A percentile compares a stretch with the other conserved stretches of the same genome.
These are phyloP conservation scores for Babesia bovis DNA, from an alignment of 169 alveolate species.

Conservation along the genomic window DNA sequence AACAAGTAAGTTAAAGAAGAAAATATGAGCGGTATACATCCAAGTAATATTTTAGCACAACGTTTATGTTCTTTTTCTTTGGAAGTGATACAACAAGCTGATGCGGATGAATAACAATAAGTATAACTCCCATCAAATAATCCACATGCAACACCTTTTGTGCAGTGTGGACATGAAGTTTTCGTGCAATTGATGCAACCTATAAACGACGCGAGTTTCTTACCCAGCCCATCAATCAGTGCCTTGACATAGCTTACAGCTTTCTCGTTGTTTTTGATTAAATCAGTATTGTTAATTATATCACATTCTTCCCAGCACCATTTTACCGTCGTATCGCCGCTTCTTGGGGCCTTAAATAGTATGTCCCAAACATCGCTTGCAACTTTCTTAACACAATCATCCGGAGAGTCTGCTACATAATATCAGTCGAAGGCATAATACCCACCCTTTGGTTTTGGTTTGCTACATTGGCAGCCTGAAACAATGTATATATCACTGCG, in stretches of 20 bases:
- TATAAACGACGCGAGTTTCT: not conserved
- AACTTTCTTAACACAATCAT: not conserved
- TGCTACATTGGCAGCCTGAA: not conserved
- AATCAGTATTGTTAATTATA: not conserved
- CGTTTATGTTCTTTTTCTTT: not conserved
- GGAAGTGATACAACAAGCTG: not conserved
- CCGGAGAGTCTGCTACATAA: too few relatives aligned
- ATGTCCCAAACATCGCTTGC: not conserved
- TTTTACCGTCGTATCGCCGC: not conserved
- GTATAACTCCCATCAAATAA: not conserved
- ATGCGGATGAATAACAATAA: not conserved
- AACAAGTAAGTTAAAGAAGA: not conserved
- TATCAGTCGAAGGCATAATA: not conserved
- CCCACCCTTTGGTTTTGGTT: not conserved
- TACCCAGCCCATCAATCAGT: not conserved
- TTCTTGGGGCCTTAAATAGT: not conserved
- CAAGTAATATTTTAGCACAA: not conserved
- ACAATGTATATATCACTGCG: not conserved
- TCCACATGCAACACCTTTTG: not conserved
- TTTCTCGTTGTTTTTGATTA: not conserved
- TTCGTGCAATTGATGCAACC: too few relatives aligned
- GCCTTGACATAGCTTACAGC: not conserved
- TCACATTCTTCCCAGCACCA: not conserved
- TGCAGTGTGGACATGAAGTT: too few relatives aligned
- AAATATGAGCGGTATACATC: conserved; percentile 1